Percentiles rank a stretch among this genome's conserved stretches.
Evolutionary conservation across 345 rosid species (phyloP).

Genomic region (Bruguiera parviflora): DNA sequence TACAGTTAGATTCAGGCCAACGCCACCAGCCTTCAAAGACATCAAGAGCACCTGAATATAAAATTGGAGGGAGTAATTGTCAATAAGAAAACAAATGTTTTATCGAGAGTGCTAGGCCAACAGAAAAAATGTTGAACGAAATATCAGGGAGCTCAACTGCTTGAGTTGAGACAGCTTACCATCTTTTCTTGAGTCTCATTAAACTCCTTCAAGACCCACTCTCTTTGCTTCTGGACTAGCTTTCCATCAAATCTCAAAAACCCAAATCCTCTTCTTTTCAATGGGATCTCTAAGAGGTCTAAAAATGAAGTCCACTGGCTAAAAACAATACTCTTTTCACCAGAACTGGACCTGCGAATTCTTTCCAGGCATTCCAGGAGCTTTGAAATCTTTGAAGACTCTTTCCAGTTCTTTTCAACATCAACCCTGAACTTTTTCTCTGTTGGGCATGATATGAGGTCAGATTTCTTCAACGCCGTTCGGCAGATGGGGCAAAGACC

Average conservation of each 20-base stretch:
- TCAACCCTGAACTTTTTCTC: conserved; percentile 53
- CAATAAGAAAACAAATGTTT: too few relatives aligned
- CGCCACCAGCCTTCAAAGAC: conserved; percentile 71
- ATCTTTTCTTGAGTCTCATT: conserved; percentile 49
- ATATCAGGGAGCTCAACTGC: background rate
- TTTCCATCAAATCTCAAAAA: conserved; percentile 59
- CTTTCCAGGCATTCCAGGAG: conserved; percentile 51
- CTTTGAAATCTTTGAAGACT: conserved; percentile 56
- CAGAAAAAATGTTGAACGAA: background rate
- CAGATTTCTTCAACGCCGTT: conserved; percentile 37
- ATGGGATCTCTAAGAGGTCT: conserved; percentile 57
- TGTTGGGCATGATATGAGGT: conserved; percentile 55
- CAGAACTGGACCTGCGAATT: conserved; percentile 31
- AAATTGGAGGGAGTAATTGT: background rate
- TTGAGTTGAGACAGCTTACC: conserved; percentile 27
- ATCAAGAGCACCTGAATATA: conserved; percentile 46
- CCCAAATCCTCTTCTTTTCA: conserved; percentile 41
- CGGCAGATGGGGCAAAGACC: conserved; percentile 62
- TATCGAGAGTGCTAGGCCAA: background rate
- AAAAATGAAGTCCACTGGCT: conserved; percentile 75
- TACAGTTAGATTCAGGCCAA: conserved; percentile 62
- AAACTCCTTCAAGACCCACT: conserved; percentile 57
- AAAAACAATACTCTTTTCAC: conserved; percentile 61
- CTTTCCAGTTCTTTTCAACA: conserved; percentile 58
- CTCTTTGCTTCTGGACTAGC: conserved; percentile 55